phyloP scores from a whole-genome alignment of 495 filamentous ascomycete species.

The Penicillium waksmanii region DNA sequence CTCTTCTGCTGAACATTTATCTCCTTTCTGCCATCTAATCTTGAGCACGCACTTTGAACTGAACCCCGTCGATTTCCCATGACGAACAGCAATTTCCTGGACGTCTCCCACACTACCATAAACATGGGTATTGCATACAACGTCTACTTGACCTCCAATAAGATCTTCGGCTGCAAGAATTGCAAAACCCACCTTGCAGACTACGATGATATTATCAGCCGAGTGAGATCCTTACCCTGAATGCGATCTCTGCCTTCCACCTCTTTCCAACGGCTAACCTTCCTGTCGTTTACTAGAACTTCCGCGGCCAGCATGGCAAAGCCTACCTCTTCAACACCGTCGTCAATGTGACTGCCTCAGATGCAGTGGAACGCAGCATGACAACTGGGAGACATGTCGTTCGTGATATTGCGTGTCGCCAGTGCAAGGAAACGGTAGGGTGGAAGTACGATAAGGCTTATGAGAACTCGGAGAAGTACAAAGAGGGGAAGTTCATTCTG shows the following conservation, averaged over 20 bases:
- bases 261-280: neutral
- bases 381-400: constrained; percentile 96
- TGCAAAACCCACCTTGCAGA: constrained; percentile 96
- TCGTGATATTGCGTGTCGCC: constrained; percentile 84
- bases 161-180: constrained; percentile 92
- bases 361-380: constrained; percentile 93
- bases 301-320: constrained; percentile 98
- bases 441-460: constrained; percentile 99
- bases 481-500: constrained; percentile 97
- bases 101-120: constrained; percentile 15
- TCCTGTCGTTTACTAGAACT: constrained; percentile 66
- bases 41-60: neutral
- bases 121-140: constrained; percentile 95
- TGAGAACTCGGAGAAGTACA: constrained; percentile 92
- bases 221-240: constrained; percentile 58
- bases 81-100: constrained; percentile 9
- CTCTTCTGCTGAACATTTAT: neutral
- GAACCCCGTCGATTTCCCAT: constrained; percentile 2
- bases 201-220: constrained; percentile 93
- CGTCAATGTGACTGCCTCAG: constrained; percentile 82
- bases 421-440: constrained; percentile 89
- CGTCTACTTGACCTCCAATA: constrained; percentile 84
- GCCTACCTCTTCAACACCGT: constrained; percentile 95
- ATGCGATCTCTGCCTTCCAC: constrained; percentile 12
- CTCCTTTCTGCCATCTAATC: neutral